Evolutionary conservation across 1,284 basidiomycete species (phyloP).

Genomic region (Leccinum huronense): DNA sequence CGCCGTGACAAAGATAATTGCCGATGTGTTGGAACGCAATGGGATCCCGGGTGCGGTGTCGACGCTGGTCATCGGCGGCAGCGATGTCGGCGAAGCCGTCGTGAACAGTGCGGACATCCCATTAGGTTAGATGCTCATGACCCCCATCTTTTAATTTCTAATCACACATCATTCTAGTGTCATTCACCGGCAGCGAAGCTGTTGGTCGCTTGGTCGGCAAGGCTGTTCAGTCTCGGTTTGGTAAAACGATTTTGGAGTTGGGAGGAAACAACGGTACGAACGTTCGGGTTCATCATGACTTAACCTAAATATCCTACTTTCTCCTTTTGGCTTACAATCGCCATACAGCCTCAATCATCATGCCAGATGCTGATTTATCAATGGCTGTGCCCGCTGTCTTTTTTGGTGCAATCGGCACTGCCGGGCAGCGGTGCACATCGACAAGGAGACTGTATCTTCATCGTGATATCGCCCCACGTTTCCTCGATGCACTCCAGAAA

Average conservation of each 20-base stretch:
- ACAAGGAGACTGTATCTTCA: conserved; percentile 91
- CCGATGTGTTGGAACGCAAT: conserved; percentile 78
- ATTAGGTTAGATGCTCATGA: conserved; percentile 49
- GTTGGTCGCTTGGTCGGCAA: conserved; percentile 84
- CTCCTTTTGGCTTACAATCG: conserved; percentile 21
- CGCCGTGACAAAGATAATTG: conserved; percentile 83
- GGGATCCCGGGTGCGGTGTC: conserved; percentile 82
- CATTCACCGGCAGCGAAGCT: conserved; percentile 91
- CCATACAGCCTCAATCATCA: conserved; percentile 76
- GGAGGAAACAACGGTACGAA: conserved; percentile 89
- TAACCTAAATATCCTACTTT: conserved; percentile 20
- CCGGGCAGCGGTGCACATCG: conserved; percentile 93
- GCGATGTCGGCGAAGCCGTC: conserved; percentile 76
- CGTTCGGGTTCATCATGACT: conserved; percentile 14
- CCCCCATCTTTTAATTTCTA: conserved; percentile 3
- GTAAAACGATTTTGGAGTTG: conserved; percentile 85
- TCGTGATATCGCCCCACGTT: conserved; percentile 69
- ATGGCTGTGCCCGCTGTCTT: conserved; percentile 87
- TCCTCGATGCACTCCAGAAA: conserved; percentile 72
- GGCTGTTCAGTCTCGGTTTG: conserved; percentile 77
- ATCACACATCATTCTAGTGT: conserved; percentile 48
- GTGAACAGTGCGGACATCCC: conserved; percentile 74
- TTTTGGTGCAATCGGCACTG: conserved; percentile 93
- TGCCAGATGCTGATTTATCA: conserved; percentile 89
- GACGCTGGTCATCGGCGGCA: conserved; percentile 79